A percentile compares a stretch with the other conserved stretches of the same genome.
Conservation (phyloP, 495 filamentous ascomycete species). For the Viridothelium virens region DNA sequence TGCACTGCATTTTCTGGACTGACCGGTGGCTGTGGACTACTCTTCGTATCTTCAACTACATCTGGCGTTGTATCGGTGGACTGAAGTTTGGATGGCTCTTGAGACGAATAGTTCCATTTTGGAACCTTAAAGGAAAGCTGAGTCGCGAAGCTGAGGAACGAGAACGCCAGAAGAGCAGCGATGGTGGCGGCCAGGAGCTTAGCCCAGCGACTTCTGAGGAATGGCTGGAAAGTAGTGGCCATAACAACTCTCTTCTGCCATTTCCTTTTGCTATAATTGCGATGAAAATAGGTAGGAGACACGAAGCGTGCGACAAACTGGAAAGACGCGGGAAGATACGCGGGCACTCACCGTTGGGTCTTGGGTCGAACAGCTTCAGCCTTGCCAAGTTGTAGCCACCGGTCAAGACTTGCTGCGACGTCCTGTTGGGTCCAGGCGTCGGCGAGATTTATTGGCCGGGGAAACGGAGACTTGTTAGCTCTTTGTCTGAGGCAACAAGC, state of each 20-base stretch:
- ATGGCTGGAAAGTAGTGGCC: neutral
- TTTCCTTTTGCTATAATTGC: neutral
- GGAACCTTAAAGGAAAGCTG: neutral
- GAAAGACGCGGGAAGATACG: neutral
- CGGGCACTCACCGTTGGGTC: no score
- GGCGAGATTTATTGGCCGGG: no score
- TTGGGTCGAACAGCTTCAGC: no score
- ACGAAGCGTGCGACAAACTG: neutral
- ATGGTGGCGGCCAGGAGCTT: neutral
- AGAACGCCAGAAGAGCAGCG: neutral
- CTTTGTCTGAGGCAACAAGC: no score
- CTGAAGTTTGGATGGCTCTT: neutral
- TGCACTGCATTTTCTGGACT: neutral
- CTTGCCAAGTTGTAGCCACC: no score
- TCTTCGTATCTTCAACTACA: neutral
- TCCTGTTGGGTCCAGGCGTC: no score
- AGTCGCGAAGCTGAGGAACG: neutral
- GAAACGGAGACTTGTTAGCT: no score
- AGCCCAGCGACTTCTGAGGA: neutral
- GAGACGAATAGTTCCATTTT: neutral
- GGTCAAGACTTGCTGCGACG: no score
- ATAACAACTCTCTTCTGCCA: neutral
- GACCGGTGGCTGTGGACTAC: neutral
- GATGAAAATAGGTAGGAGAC: neutral
- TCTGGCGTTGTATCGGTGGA: neutral